Conservation (phyloP, 2,329 filamentous ascomycete genomes). For the Xylariaceae sp. region DNA sequence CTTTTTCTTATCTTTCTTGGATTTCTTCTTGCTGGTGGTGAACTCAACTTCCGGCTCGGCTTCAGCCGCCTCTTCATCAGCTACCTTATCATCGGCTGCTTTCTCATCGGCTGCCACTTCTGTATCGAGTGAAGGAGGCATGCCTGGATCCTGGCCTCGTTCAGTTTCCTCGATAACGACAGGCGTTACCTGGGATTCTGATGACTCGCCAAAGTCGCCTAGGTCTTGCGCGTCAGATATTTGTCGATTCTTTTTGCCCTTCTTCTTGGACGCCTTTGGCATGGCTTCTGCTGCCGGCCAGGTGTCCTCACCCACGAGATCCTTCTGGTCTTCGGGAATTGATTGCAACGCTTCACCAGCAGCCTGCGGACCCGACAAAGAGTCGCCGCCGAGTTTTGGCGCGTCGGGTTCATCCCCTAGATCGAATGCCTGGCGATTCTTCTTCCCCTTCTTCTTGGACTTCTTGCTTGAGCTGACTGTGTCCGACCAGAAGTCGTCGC, state of each 20-base stretch:
- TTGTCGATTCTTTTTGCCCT: slow-evolving; percentile 11
- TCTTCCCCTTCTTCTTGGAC: slow-evolving; percentile 21
- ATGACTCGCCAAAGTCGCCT: slow-evolving; percentile 5
- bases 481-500: slow-evolving; percentile 8
- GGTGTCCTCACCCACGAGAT: slow-evolving; percentile 8
- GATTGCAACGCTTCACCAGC: slow-evolving; percentile 7
- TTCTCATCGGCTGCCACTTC: slow-evolving; percentile 2
- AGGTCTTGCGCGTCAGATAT: slow-evolving; percentile 5
- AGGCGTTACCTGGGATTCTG: slow-evolving; percentile 3
- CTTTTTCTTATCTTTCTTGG: slow-evolving; percentile 21
- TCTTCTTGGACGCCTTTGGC: slow-evolving; percentile 19
- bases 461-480: slow-evolving; percentile 15
- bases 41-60: slow-evolving; percentile 9
- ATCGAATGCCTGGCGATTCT: slow-evolving; percentile 16
- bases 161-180: slow-evolving; percentile 4
- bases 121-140: neutral
- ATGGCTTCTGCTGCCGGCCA: slow-evolving; percentile 9
- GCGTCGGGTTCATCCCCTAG: slow-evolving; percentile 6
- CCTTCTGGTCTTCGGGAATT: slow-evolving; percentile 3
- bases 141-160: slow-evolving; percentile 3
- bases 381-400: no score
- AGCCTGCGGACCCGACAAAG: no score
- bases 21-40: slow-evolving; percentile 15
- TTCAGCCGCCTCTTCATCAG: slow-evolving; percentile 6
- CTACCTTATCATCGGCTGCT: neutral